phyloP scores from a whole-genome alignment of 495 filamentous ascomycete genomes.

The Daldinia childiae region DNA sequence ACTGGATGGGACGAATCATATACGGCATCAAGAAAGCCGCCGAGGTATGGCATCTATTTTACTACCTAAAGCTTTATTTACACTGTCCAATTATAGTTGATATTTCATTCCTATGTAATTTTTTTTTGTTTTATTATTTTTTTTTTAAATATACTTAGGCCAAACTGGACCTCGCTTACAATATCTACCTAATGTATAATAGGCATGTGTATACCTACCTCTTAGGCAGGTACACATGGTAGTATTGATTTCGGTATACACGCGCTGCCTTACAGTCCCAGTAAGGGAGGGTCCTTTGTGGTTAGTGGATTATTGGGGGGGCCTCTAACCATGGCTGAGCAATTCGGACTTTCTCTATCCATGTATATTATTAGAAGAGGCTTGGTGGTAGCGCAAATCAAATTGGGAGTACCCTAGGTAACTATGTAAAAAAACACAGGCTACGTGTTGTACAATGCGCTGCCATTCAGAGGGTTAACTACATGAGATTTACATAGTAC shows the following conservation, averaged over 20 bases:
- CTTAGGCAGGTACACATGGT: neutral
- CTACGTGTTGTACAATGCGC: constrained; percentile 27
- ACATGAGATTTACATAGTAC: constrained; percentile 19
- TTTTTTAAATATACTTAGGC: no score
- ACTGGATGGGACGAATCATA: constrained; percentile 32
- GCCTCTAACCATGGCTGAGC: constrained; percentile 33
- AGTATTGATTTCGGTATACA: neutral
- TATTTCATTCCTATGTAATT: neutral
- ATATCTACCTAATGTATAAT: neutral
- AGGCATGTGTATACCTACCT: neutral
- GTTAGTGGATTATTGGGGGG: constrained; percentile 10
- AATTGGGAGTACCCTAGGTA: neutral
- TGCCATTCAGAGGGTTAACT: constrained; percentile 22
- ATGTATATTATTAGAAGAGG: constrained; percentile 32
- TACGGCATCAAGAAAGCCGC: constrained; percentile 20
- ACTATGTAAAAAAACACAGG: constrained; percentile 1
- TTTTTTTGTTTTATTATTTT: neutral
- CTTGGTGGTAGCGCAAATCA: constrained; percentile 11
- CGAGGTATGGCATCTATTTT: neutral
- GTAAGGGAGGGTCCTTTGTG: neutral
- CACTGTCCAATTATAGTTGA: constrained; percentile 20
- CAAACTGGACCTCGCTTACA: no score
- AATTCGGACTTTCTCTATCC: constrained; percentile 5
- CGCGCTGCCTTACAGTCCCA: neutral
- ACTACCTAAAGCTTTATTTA: neutral